Base-by-base conservation (phyloP, 148 eudicot species). In the Rhododendron ferrugineum region DNA sequence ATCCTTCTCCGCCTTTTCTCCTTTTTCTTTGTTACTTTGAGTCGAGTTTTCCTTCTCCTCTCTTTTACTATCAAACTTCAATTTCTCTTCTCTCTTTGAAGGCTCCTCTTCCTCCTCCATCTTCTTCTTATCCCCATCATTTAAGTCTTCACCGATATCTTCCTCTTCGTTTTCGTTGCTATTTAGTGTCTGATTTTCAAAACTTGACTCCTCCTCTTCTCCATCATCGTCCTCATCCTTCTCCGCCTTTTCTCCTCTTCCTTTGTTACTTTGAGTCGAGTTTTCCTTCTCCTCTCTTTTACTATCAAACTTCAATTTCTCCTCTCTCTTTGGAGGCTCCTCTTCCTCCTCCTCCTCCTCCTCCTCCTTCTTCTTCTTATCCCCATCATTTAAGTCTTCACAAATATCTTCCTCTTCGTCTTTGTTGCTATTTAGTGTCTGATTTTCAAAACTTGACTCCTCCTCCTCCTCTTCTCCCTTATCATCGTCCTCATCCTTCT, bases 81-180 rank as follows among this genome's bases (percentile, higher is more conserved):
- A 4, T 11, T 23, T 58, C 11, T 16, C 68, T 40, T 11, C 62
- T 58, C 11, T 4, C 42, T 66, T 46, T 81, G 22, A 56, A 50
- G 70, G 64, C 46, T 85, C 79, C 86, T 73, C 79, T 1, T 46
- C 28, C 81, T 88, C 72, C 62, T 60, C 85, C 86, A 23, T 23
- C 23, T 58, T 40, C 83, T 34, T 82, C 54, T 82, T 70, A 44
- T 22, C 8, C 30, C 52, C 50, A 6, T 72, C 46, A 0, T 56
- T 52, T 14, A 3, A 52, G 56, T 52, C 56, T 52, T 13, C 0
- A 52, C 11, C 82, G 20, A 44, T 56, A 2, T 44, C 74, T 6
- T 79, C 86, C 2, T 30, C 86, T 5, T 14, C 22, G 15, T 54
- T 66, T 13, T 22, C 83, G 23, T 68, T 47, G 46, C 68, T 23